A percentile compares a stretch with the other conserved stretches of the same genome.
Evolutionary conservation across 2,329 filamentous ascomycete genomes (phyloP).

Genomic region (Sarocladium oryzae): DNA sequence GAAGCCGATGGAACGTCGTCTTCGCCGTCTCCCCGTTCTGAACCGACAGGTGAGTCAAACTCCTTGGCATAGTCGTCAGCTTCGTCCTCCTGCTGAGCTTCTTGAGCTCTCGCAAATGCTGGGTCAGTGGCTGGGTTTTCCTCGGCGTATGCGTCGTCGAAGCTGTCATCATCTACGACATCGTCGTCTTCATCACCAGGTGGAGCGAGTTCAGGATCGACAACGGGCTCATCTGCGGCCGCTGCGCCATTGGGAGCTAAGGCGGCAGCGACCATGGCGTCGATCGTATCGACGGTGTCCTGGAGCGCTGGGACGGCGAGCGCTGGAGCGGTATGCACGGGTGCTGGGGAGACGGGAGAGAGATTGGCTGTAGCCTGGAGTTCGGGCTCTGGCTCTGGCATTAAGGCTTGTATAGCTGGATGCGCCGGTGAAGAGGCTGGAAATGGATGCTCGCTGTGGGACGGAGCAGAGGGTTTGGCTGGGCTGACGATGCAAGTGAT

Average conservation of each 20-base stretch:
- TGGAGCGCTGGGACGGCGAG: slow-evolving; percentile 44
- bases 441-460: slow-evolving; percentile 3
- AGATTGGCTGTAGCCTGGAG: slow-evolving; percentile 47
- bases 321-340: slow-evolving; percentile 39
- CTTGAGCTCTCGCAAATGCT: slow-evolving; percentile 20
- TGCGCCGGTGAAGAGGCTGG: neutral
- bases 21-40: slow-evolving; percentile 28
- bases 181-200: slow-evolving; percentile 29
- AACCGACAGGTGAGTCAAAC: slow-evolving; percentile 41
- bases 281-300: slow-evolving; percentile 44
- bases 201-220: slow-evolving; percentile 26
- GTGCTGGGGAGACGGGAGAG: slow-evolving; percentile 44
- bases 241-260: slow-evolving; percentile 21
- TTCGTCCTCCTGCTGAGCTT: slow-evolving; percentile 17
- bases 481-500: neutral
- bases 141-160: slow-evolving; percentile 39
- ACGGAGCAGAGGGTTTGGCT: neutral
- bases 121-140: slow-evolving; percentile 16
- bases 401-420: slow-evolving; percentile 24
- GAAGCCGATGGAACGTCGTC: slow-evolving; percentile 9
- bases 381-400: slow-evolving; percentile 40
- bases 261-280: slow-evolving; percentile 37
- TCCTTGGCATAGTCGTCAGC: slow-evolving; percentile 44
- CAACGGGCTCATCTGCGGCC: slow-evolving; percentile 18
- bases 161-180: slow-evolving; percentile 39